Evolutionary conservation across 2,329 filamentous ascomycete genomes (phyloP), one percentile per base, ranked within the genome.

Genomic region (Purpureocillium takamizusanense): DNA sequence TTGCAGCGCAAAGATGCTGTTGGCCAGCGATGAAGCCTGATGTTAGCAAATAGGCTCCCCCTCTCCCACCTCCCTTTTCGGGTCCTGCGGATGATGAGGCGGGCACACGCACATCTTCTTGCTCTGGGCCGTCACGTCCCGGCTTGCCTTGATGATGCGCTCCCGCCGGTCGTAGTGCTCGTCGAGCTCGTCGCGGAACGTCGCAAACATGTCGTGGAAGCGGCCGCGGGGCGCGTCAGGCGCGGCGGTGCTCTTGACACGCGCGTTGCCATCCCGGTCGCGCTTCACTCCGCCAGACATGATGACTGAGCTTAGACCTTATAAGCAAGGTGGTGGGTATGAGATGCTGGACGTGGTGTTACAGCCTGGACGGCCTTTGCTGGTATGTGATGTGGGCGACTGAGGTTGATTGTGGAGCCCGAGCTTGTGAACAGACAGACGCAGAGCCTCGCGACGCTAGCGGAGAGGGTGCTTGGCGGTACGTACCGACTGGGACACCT

Each of bases 121-220:
- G 63, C 87, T 95, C 38, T 88, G 70, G 0, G 87, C 88, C 7
- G 92, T 98, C 42, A 98, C 85, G 59, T 98, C 92, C 45, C 90
- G 73, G 8, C 86, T 94, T 2, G 81, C 83, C 67, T 97, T 98
- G 55, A 94, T 85, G 49, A 95, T 79, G 38, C 83, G 78, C 65
- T 95, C 89, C 40, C 88, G 76, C 13, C 92, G 81, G 62, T 97
- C 92, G 60, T 98, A 86, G 57, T 97, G 90, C 62, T 92, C 79
- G 55, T 98, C 92, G 21, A 98, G 71, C 62, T 95, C 89, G 52
- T 83, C 73, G 37, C 89, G 82, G 59, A 97, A 95, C 7, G 60
- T 66, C 59, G 86, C 83, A 58, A 98, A 98, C 74, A 97, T 88
- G 47, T 80, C 62, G 44, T 78, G 77, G 55, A 77, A 81, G 37